Evolutionary conservation across 2,329 filamentous ascomycete species (phyloP).

Genomic region (Chrysoporthe austroafricana): DNA sequence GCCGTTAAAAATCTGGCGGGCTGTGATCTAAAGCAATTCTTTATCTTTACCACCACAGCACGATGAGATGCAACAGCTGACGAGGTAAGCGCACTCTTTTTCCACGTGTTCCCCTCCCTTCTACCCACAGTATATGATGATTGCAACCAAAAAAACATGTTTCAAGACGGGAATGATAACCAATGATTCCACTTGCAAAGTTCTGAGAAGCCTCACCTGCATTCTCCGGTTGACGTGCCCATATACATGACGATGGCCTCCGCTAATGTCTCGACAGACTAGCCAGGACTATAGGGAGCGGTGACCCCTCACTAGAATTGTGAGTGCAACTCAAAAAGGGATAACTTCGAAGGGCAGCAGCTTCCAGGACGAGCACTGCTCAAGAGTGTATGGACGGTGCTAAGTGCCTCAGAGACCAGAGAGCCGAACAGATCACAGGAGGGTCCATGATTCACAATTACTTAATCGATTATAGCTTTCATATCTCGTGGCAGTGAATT

Average conservation of each 20-base stretch:
- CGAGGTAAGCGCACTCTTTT: slow-evolving; percentile 6
- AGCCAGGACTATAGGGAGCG: not conserved
- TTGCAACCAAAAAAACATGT: slow-evolving; percentile 37
- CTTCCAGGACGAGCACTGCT: not conserved
- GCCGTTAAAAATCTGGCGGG: not conserved
- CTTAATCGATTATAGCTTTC: not conserved
- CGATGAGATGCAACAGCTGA: not conserved
- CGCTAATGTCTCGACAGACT: not conserved
- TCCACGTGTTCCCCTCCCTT: too few relatives aligned
- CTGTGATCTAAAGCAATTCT: not conserved
- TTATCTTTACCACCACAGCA: not conserved
- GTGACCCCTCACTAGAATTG: not conserved
- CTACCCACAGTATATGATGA: slow-evolving; percentile 30
- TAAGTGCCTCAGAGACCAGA: too few relatives aligned
- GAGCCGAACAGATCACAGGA: not conserved
- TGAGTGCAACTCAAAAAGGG: not conserved
- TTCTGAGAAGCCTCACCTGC: slow-evolving; percentile 20
- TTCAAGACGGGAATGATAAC: slow-evolving; percentile 46
- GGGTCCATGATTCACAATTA: not conserved
- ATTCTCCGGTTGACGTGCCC: not conserved
- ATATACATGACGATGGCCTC: not conserved
- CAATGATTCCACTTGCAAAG: slow-evolving; percentile 38
- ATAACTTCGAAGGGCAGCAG: not conserved
- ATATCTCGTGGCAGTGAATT: not conserved
- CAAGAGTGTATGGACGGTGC: not conserved